Evolutionary conservation across 495 filamentous ascomycete genomes (phyloP), one percentile per base, ranked within the genome.

Genomic region (Penicillium bovifimosum): DNA sequence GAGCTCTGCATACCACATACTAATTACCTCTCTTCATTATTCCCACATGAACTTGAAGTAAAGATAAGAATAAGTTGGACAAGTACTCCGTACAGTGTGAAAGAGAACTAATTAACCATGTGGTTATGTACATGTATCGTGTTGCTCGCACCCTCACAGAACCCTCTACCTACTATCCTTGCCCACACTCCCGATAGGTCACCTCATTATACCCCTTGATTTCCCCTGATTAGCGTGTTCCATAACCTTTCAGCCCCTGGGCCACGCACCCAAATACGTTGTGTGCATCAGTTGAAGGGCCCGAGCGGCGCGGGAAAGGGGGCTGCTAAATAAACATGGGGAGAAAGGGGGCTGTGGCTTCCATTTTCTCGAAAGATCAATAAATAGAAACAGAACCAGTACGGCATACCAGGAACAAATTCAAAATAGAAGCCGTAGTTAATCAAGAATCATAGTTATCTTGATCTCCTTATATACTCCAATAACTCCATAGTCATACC

Each of bases 1-100:
- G 50, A 61, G 49, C 32, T 39, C 35, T 35, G 41, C 24, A 44
- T 39, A 29, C 41, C 52, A 55, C 52, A 55, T 59, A 51, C 36
- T 59, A 59, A 51, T 50, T 59, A 33, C 26, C 40, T 24, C 20
- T 24, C 20, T 24, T 24, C 20, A 24, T 2, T 2, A 24, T 24
- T 24, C 20, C 20, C 20, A 24, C 20, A 24, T 24, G 20, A 24
- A 24, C 20, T 24, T 2, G 20, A 24, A 2, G 20, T 24, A 24
- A 24, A 4, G 4, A 24, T 24, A 24, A 24, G 20, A 24, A 24
- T 24, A 24, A 4, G 20, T 24, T 24, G 20, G 20, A 24, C 20
- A n/a, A n/a, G n/a, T n/a, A n/a, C n/a, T n/a, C 4, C 4, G 20
- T 24, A 24, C 20, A 24, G 20, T 24, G 20, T 24, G 20, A 24